phyloP scores from a whole-genome alignment of 306 rosid species.

The Gleditsia sinensis region DNA sequence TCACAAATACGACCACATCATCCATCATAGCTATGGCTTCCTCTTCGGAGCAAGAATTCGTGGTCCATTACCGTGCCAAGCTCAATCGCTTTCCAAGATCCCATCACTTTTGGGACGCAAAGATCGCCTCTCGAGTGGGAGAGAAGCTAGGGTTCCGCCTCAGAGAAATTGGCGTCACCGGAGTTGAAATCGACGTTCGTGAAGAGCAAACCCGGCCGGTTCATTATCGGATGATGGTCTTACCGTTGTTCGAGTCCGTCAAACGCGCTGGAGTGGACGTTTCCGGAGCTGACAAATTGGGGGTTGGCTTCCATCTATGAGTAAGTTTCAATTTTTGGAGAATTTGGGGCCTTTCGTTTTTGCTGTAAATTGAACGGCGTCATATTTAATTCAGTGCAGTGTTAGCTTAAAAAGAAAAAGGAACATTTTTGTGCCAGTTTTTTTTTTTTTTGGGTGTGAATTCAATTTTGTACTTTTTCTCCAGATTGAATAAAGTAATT shows the following conservation, averaged over 20 bases:
- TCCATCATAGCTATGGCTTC: conserved; percentile 58
- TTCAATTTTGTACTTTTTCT: not conserved
- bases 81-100: conserved; percentile 53
- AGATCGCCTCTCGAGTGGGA: conserved; percentile 51
- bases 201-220: conserved; percentile 43
- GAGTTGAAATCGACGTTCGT: conserved; percentile 33
- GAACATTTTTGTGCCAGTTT: not conserved
- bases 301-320: not conserved
- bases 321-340: not conserved
- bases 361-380: not conserved
- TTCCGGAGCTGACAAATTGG: conserved; percentile 29
- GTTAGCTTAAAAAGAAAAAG: too few species aligned
- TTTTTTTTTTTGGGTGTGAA: not conserved
- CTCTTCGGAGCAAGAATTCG: conserved; percentile 51
- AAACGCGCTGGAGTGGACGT: conserved; percentile 42
- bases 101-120: conserved; percentile 44
- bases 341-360: not conserved
- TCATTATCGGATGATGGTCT: conserved; percentile 39
- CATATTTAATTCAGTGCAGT: not conserved
- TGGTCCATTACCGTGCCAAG: conserved; percentile 37
- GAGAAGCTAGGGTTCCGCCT: conserved; percentile 52
- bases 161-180: conserved; percentile 43
- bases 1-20: conserved; percentile 39
- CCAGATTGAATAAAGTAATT: not conserved
- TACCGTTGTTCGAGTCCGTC: conserved; percentile 44